Conservation (phyloP, 2,329 filamentous ascomycete species). For the Cercospora beticola region DNA sequence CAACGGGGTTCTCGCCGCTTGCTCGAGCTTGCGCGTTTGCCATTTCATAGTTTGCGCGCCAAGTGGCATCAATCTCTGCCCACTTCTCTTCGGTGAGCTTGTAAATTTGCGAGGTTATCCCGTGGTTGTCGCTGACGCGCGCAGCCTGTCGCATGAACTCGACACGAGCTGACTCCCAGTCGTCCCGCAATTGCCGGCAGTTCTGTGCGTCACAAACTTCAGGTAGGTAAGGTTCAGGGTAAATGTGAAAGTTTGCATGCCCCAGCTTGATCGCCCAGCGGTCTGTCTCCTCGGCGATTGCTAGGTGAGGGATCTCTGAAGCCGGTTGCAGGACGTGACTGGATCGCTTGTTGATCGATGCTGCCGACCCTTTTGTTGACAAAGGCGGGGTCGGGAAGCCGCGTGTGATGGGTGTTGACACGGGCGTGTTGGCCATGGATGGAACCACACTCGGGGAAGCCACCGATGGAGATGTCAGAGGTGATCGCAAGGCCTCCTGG, state of each 20-base stretch:
- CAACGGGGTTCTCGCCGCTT: slow-evolving; percentile 43
- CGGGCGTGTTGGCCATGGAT: slow-evolving; percentile 48
- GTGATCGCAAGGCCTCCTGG: slow-evolving; percentile 66
- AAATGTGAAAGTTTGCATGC: slow-evolving; percentile 90
- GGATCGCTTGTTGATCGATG: slow-evolving; percentile 65
- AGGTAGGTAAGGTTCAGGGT: slow-evolving; percentile 75
- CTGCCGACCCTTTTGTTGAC: slow-evolving; percentile 72
- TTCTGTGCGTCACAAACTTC: slow-evolving; percentile 57
- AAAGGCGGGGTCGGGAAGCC: slow-evolving; percentile 67
- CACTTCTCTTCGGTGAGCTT: slow-evolving; percentile 84
- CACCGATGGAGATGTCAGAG: slow-evolving; percentile 81
- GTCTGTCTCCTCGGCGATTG: slow-evolving; percentile 45
- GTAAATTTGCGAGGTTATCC: slow-evolving; percentile 84
- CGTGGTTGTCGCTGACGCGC: slow-evolving; percentile 86
- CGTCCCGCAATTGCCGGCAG: slow-evolving; percentile 66
- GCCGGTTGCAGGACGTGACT: slow-evolving; percentile 50
- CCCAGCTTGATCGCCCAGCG: slow-evolving; percentile 83
- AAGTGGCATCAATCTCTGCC: slow-evolving; percentile 72
- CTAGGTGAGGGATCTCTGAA: slow-evolving; percentile 65
- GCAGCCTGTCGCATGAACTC: slow-evolving; percentile 90
- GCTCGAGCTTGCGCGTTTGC: slow-evolving; percentile 46
- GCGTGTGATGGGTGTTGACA: slow-evolving; percentile 51
- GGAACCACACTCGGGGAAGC: slow-evolving; percentile 56
- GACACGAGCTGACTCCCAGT: slow-evolving; percentile 79
- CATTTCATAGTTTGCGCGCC: slow-evolving; percentile 69